phyloP scores from a whole-genome alignment of 169 alveolate genomes.

The Plasmodium chabaudi region DNA sequence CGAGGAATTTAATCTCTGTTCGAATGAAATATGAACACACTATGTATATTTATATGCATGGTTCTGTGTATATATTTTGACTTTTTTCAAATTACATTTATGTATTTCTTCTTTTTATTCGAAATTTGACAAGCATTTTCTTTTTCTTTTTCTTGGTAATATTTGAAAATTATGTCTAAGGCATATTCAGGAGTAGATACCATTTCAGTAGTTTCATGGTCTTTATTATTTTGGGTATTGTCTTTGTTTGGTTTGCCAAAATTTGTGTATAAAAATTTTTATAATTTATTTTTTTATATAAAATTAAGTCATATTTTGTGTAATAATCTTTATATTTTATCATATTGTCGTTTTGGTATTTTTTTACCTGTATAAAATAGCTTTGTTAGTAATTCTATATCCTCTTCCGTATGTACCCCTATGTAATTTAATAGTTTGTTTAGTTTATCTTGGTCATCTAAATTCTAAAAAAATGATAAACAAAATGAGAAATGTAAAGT shows the following conservation, averaged over 20 bases:
- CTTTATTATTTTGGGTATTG: constrained; percentile 9
- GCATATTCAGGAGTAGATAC: constrained; percentile 31
- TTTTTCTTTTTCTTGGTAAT: constrained; percentile 72
- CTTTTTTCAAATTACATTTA: constrained; percentile 28
- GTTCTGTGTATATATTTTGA: not conserved
- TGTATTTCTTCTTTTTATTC: constrained; percentile 40
- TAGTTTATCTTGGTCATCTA: constrained; percentile 36
- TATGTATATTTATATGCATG: not conserved
- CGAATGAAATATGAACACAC: not conserved
- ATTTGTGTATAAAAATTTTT: too few relatives aligned
- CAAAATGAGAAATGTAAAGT: not conserved
- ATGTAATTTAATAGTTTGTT: constrained; percentile 40
- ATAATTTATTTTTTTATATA: too few relatives aligned
- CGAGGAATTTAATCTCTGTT: constrained; percentile 47
- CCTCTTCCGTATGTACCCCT: constrained; percentile 54
- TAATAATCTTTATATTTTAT: too few relatives aligned
- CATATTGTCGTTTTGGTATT: not conserved
- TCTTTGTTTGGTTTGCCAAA: constrained; percentile 16
- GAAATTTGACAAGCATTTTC: constrained; percentile 60
- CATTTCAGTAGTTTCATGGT: constrained; percentile 11
- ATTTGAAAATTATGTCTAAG: constrained; percentile 46
- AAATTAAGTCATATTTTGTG: too few relatives aligned
- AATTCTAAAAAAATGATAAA: constrained; percentile 5
- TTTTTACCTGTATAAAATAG: constrained; percentile 47
- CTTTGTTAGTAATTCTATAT: constrained; percentile 40